Evolutionary conservation across 1,139 yeast species (phyloP).

Genomic region (Nakaseomyces glabratus): DNA sequence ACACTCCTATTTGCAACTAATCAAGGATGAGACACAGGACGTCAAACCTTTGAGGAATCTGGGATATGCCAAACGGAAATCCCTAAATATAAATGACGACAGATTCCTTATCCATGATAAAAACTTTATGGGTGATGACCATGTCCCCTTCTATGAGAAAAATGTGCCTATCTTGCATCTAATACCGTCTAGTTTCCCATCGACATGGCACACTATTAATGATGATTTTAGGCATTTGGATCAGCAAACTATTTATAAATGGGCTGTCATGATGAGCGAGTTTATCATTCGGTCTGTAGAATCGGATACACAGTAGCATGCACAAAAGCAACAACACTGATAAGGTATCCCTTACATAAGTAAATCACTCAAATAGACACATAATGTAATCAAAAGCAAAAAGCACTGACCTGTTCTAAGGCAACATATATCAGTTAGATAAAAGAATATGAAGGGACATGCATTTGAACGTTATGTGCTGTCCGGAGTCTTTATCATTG

Average conservation of each 20-base stretch:
- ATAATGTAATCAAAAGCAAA: too few species aligned
- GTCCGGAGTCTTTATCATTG: too few species aligned
- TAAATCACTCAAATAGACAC: too few species aligned
- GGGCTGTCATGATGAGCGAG: constrained; percentile 26
- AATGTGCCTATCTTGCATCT: constrained; percentile 44
- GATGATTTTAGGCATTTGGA: constrained; percentile 31
- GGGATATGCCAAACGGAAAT: constrained; percentile 9
- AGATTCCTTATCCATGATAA: constrained; percentile 18
- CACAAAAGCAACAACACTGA: too few species aligned
- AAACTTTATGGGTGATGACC: constrained; percentile 43
- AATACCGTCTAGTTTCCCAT: constrained; percentile 44
- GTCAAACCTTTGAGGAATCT: constrained; percentile 1
- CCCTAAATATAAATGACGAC: constrained; percentile 17
- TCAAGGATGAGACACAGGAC: not conserved
- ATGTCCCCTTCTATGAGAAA: constrained; percentile 39
- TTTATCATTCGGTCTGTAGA: constrained; percentile 12
- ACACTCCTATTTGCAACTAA: constrained; percentile 11
- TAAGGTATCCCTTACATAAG: too few species aligned
- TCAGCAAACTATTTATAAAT: constrained; percentile 21
- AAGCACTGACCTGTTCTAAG: too few species aligned
- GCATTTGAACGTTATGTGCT: too few species aligned
- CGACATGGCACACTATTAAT: constrained; percentile 41
- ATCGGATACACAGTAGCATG: too few species aligned
- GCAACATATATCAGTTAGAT: too few species aligned
- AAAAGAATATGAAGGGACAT: too few species aligned